Base-by-base conservation (phyloP, 2,329 filamentous ascomycete species). In the Aspergillus quadrilineatus region DNA sequence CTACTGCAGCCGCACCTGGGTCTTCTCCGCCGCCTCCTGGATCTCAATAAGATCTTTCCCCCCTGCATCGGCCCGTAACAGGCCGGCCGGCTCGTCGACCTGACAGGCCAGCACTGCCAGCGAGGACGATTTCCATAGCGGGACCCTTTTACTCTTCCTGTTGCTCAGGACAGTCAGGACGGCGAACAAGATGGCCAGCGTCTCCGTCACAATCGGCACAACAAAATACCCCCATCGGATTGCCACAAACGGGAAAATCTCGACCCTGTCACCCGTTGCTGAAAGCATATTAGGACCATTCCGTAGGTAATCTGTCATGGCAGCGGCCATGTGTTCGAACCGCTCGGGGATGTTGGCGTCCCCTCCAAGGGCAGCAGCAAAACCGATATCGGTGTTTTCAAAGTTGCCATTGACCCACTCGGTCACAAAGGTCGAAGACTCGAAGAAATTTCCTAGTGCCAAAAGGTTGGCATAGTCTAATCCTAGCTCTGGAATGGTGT, bases 191-290 rank as follows among this genome's bases (percentile, higher is more conserved):
- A 63, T 45, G 2, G 52, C 59, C 34, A 61, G 28, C 1, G 3
- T 32, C 14, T 59, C 59, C 10, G 47, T 56, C 39, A 55, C 50
- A 51, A 59, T 56, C 6, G 60, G 30, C 30, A 7, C 30, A 34
- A 59, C 37, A 60, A 60, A 56, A 48, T 56, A 63, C 37, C 39
- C 37, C 59, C 60, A 63, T 29, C 56, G 59, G 49, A 63, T 61
- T 4, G 49, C 58, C 34, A 63, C 55, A 45, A 49, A 58, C 9
- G 60, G 37, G 53, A 56, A 47, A 10, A 36, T 57, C 30, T 50
- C 45, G 15, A 61, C 14, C 6, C 49, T 30, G 17, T 59, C 54
- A 15, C 60, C 59, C 6, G 22, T 32, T 17, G 57, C 55, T 30
- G 52, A 14, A 30, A 44, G 57, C 17, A 46, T 34, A 55, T 61